These are phyloP conservation scores for Fragaria ananassa DNA, from an alignment of 306 rosid species.

Conservation along the genomic window DNA sequence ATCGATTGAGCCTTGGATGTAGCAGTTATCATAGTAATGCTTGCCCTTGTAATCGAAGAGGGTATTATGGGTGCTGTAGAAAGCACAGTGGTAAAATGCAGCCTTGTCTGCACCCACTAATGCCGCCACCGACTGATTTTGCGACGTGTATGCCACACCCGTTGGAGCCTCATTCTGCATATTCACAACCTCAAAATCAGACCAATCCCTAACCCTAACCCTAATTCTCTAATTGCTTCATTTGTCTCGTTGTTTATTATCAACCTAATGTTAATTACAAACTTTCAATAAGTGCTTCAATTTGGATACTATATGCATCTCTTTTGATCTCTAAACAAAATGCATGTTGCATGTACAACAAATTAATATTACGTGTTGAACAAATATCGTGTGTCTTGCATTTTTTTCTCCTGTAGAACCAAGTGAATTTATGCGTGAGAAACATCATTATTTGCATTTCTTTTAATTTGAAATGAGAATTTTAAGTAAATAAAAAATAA, in stretches of 20 bases:
- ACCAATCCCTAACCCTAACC: background rate
- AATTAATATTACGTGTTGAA: background rate
- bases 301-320: background rate
- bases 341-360: background rate
- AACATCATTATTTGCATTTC: background rate
- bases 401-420: background rate
- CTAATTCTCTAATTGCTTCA: background rate
- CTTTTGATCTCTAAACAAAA: background rate
- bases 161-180: slow-evolving; percentile 96
- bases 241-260: background rate
- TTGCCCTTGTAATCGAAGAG: slow-evolving; percentile 85
- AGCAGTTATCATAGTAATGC: slow-evolving; percentile 70
- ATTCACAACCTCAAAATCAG: background rate
- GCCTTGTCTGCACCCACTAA: slow-evolving; percentile 68
- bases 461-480: background rate
- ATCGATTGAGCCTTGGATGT: slow-evolving; percentile 85
- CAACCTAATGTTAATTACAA: background rate
- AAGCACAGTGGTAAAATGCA: slow-evolving; percentile 85
- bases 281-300: background rate
- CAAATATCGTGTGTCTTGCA: background rate
- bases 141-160: slow-evolving; percentile 87
- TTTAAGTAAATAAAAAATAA: background rate
- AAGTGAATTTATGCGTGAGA: background rate
- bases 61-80: slow-evolving; percentile 90
- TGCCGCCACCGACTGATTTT: slow-evolving; percentile 92